Evolutionary conservation across 177 flowering plant genomes (phyloP), one percentile per base, ranked within the genome.

Genomic region (Vitis hybrid): DNA sequence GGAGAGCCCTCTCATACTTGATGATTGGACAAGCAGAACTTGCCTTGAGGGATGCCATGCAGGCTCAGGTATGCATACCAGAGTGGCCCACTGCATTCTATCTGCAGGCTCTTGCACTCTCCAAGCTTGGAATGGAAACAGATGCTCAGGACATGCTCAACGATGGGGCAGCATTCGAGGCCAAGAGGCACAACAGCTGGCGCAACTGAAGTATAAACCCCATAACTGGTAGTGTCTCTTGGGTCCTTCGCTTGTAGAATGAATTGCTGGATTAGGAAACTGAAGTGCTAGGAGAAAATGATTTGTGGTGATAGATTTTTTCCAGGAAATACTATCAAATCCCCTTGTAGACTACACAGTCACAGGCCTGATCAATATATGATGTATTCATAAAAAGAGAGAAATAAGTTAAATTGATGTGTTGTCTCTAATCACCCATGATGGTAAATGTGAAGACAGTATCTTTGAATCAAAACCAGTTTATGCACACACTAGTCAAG

Each of bases 41-140:
- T 18, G 98, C 98, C 2, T 72, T 96, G 64, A 74, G 97, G 14
- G 98, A 96, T 64, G 99, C 97, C 0, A 93, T 93, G 97, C 99
- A 93, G 74, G 95, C 99, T 53, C 99, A 95, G 74, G 97, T 93
- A 29, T 92, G 97, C 87, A 73, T 87, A 74, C 91, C 92, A 0
- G 99, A 93, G 82, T 96, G 98, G 99, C 98, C 98, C 1, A 90
- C 95, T 4, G 93, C 97, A 31, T 96, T 92, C 86, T 93, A 96
- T 84, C 69, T 96, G 85, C 99, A 96, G 78, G 97, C 99, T 21
- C 86, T 92, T 19, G 93, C 98, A 8, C 92, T 96, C 10, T 93
- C 92, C 58, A 92, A 92, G 79, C 97, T 96, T 5, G 97, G 97
- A 65, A 96, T 93, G 98, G 98, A 95, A 72, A 83, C 88, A 1